Conservation (phyloP, 108 stramenopile genomes). For the Aurantiochytrium sp. region DNA sequence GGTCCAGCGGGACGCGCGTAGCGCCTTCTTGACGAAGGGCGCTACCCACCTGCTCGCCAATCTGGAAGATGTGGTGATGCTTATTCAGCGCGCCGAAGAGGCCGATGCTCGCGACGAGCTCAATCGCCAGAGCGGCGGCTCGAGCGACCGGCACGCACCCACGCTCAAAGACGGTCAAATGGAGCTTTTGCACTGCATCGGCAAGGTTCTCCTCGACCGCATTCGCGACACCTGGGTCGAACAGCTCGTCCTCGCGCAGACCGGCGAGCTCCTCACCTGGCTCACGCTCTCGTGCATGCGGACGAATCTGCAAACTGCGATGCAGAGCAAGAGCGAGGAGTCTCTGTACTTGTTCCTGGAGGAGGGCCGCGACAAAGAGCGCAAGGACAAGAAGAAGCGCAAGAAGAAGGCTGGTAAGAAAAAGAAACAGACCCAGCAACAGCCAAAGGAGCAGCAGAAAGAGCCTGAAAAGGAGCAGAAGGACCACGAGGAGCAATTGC, state of each 20-base stretch:
- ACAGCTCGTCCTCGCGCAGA: neutral
- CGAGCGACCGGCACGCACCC: conserved; percentile 6
- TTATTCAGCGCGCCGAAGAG: neutral
- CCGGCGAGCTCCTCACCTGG: neutral
- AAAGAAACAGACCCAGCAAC: neutral
- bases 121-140: neutral
- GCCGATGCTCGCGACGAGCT: neutral
- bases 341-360: neutral
- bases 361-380: neutral
- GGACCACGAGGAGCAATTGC: no score
- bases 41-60: neutral
- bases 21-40: no score
- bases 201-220: neutral
- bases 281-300: neutral
- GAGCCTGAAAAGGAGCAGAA: neutral
- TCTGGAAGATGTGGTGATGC: neutral
- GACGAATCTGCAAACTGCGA: neutral
- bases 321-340: neutral
- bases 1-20: no score
- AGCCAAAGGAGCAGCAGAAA: neutral
- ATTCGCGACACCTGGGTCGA: neutral
- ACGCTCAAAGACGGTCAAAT: neutral
- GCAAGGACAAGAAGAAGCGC: neutral
- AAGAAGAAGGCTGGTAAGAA: neutral
- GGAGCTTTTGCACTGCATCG: conserved; percentile 17